Conservation (phyloP, 2,329 filamentous ascomycete genomes). For the Aureobasidium sp. region DNA sequence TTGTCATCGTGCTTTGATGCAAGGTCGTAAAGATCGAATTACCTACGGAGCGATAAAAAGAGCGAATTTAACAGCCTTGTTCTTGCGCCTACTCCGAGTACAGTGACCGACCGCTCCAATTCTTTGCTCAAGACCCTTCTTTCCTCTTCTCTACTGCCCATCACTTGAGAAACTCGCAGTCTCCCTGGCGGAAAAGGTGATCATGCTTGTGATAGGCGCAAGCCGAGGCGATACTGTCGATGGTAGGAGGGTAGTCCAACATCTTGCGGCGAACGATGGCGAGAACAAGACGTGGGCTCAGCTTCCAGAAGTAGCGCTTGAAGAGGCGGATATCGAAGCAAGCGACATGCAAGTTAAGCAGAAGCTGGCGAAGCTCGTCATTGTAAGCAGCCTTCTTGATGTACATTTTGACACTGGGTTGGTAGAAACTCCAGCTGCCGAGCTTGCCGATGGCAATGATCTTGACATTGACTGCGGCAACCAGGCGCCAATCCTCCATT, state of each 20-base stretch:
- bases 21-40: neutral
- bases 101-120: no score
- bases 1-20: neutral
- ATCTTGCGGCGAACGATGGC: neutral
- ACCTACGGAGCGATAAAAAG: neutral
- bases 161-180: no score
- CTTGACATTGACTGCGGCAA: neutral
- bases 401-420: neutral
- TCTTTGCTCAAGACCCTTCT: no score
- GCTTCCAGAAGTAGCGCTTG: conserved; percentile 3
- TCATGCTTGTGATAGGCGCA: conserved; percentile 6
- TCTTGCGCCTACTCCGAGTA: no score
- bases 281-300: neutral
- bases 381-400: neutral
- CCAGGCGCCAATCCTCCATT: neutral
- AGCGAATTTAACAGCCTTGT: no score
- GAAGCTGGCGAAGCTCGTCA: neutral
- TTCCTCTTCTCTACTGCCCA: no score
- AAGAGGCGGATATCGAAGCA: neutral
- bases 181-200: neutral
- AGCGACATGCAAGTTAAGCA: neutral
- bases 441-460: neutral
- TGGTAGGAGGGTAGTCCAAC: neutral
- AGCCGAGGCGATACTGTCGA: neutral
- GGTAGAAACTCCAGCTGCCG: neutral